Evolutionary conservation across 1,139 yeast genomes (phyloP).

Genomic region (Candida tetrigidarum): DNA sequence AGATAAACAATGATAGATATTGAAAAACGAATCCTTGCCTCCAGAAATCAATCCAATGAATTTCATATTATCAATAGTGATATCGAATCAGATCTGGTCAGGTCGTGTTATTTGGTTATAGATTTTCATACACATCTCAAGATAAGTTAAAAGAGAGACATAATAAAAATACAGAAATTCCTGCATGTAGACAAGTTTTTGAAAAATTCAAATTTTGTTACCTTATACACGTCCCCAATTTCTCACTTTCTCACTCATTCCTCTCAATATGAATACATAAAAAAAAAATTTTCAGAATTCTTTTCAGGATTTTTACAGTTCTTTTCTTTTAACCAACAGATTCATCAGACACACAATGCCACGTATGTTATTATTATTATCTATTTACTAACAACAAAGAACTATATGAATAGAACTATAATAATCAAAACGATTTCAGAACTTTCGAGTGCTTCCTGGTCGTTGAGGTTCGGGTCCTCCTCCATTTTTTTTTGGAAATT

Average conservation of each 20-base stretch:
- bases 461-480: slow-evolving; percentile 80
- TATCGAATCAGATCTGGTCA: no score
- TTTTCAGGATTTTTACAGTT: slow-evolving; percentile 8
- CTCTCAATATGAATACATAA: no score
- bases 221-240: slow-evolving; percentile 2
- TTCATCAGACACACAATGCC: slow-evolving; percentile 47
- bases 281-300: slow-evolving; percentile 16
- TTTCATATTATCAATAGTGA: slow-evolving; percentile 67
- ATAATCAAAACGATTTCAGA: slow-evolving; percentile 20
- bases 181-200: slow-evolving; percentile 5
- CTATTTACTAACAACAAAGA: slow-evolving; percentile 14
- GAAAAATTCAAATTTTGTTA: slow-evolving; percentile 2
- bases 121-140: not conserved
- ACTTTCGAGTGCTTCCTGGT: slow-evolving; percentile 19
- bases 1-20: slow-evolving; percentile 78
- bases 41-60: slow-evolving; percentile 93
- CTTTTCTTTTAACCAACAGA: slow-evolving; percentile 13
- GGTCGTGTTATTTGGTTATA: slow-evolving; percentile 6
- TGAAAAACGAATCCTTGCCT: slow-evolving; percentile 94
- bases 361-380: slow-evolving; percentile 45
- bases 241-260: slow-evolving; percentile 4
- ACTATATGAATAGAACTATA: slow-evolving; percentile 4
- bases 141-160: not conserved
- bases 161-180: no score
- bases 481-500: slow-evolving; percentile 36